Evolutionary conservation across 2,329 filamentous ascomycete genomes (phyloP).

Genomic region (Penicillium sp.): DNA sequence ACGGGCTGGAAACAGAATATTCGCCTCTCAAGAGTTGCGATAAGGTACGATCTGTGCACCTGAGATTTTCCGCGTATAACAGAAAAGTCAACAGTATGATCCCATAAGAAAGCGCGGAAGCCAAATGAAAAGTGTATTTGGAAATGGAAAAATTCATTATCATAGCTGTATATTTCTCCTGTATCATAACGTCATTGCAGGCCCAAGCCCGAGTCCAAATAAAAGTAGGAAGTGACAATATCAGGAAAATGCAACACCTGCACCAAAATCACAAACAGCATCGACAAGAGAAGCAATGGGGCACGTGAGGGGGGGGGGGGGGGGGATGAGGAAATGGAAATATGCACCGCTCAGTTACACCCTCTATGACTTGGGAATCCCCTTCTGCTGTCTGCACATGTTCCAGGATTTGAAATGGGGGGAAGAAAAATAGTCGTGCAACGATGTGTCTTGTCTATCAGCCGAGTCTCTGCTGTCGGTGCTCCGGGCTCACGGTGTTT

Average conservation of each 20-base stretch:
- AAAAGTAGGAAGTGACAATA: conserved; percentile 5
- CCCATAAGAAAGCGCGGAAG: background rate
- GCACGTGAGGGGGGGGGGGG: too few species aligned
- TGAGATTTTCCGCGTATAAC: too few species aligned
- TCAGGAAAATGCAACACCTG: conserved; percentile 6
- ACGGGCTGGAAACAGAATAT: too few species aligned
- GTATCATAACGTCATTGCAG: conserved; percentile 23
- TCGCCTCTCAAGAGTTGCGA: too few species aligned
- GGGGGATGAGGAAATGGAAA: background rate
- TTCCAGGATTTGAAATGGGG: background rate
- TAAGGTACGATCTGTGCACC: too few species aligned
- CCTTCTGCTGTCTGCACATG: background rate
- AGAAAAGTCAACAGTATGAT: background rate
- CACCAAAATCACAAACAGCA: conserved; percentile 4
- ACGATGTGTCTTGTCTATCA: too few species aligned
- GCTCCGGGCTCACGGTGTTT: conserved; percentile 4
- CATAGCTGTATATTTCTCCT: conserved; percentile 20
- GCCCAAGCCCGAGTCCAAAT: conserved; percentile 5
- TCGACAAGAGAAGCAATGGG: background rate
- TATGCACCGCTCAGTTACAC: background rate
- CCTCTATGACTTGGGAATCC: background rate
- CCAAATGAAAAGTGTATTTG: too few species aligned
- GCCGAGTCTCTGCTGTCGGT: conserved; percentile 4
- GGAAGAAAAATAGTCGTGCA: too few species aligned
- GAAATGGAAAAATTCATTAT: conserved; percentile 16